Evolutionary conservation across 768 basidiomycete species (phyloP), one percentile per base, ranked within the genome.

Genomic region (Hericium rajendrae): DNA sequence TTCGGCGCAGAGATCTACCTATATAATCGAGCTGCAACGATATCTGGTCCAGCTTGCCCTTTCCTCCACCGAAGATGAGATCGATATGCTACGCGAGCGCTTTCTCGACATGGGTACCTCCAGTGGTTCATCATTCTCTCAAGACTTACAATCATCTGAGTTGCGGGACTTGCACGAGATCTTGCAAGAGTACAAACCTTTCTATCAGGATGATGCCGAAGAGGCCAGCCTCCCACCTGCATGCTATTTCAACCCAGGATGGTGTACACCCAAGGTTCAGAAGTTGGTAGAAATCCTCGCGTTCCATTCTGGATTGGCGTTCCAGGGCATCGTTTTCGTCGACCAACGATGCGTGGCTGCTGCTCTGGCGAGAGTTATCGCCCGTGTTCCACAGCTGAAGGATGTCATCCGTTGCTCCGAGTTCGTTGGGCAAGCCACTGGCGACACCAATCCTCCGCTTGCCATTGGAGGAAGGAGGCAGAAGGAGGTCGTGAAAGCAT

Each of bases 281-380:
- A 73, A 72, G 3, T 78, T 94, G 38, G 74, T 85, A 15, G 78
- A 83, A 18, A 71, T 86, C 50, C 75, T 94, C 24, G 70, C 80
- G 37, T 73, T 73, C 38, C 76, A 84, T 64, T 70, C 79, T 52
- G 77, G 77, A 12, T 63, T 68, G 2, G 69, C 76, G 2, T 91
- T 93, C 65, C 91, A 92, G 64, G 82, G 82, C 18, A 94, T 94
- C 60, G 76, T 94, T 48, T 95, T 95, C 67, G 91, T 91, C 16
- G 84, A 91, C 59, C 90, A 91, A 66, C 80, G 92, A 10, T 89
- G 92, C 62, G 77, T 87, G 15, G 92, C 91, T 2, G 73, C 78
- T 16, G 82, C 82, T 49, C 76, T 95, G 13, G 78, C 86, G 2
- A 80, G 73, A 63, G 68, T 92, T 32, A 73, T 95, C 4, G 75